A percentile compares a stretch with the other conserved stretches of the same genome.
phyloP scores from a whole-genome alignment of 2,329 filamentous ascomycete species.

The Fusarium redolens region DNA sequence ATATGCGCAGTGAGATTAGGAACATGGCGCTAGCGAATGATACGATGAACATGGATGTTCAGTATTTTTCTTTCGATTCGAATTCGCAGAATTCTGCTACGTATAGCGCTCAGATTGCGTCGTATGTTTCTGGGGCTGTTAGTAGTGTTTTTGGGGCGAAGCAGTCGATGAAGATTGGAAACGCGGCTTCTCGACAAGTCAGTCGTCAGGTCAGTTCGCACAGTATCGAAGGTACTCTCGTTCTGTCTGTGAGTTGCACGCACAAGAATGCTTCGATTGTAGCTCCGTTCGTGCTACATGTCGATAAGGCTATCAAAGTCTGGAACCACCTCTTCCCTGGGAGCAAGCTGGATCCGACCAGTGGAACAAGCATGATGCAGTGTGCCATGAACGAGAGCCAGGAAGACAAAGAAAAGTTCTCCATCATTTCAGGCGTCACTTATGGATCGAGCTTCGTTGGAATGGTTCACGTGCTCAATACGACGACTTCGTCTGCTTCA shows the following conservation, averaged over 20 bases:
- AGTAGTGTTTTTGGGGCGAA: not conserved
- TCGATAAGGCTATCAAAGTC: constrained; percentile 32
- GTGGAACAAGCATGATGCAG: not conserved
- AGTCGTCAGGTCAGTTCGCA: not conserved
- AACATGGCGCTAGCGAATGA: constrained; percentile 17
- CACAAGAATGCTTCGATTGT: constrained; percentile 32
- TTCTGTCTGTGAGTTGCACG: constrained; percentile 20
- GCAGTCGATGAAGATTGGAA: not conserved
- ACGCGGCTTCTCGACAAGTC: not conserved
- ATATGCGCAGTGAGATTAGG: constrained; percentile 20
- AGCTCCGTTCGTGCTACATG: constrained; percentile 18
- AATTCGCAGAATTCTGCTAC: not conserved
- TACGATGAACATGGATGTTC: constrained; percentile 32
- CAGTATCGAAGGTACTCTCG: constrained; percentile 15
- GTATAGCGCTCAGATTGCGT: not conserved
- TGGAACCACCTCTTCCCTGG: constrained; percentile 20
- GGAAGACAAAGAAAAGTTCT: not conserved
- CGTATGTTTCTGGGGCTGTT: not conserved
- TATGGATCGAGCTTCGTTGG: constrained; percentile 20
- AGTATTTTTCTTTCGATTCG: constrained; percentile 19
- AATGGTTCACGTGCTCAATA: constrained; percentile 16
- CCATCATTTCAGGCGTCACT: constrained; percentile 3
- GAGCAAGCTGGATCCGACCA: not conserved
- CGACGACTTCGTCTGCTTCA: not conserved
- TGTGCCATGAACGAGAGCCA: not conserved